Evolutionary conservation across 2,329 filamentous ascomycete genomes (phyloP).

Genomic region (Aureobasidium namibiae): DNA sequence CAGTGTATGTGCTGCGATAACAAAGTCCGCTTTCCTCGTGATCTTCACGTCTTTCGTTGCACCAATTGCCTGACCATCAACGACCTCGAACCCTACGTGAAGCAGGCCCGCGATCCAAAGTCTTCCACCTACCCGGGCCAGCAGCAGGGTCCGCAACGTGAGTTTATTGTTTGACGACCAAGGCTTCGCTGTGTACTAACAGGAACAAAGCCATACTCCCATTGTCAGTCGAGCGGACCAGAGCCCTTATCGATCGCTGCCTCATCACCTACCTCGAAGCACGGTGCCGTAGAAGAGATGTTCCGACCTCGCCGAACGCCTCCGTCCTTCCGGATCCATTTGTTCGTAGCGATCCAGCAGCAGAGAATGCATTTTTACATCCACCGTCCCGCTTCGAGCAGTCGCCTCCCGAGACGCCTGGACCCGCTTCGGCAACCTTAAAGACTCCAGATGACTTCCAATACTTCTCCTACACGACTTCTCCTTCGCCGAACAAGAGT

Average conservation of each 20-base stretch:
- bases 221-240: conserved; percentile 55
- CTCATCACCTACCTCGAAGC: conserved; percentile 41
- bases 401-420: conserved; percentile 2
- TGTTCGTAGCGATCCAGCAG: not conserved
- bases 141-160: not conserved
- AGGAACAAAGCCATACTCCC: conserved; percentile 21
- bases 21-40: conserved; percentile 68
- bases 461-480: conserved; percentile 2
- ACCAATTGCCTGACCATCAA: conserved; percentile 80
- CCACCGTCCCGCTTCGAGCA: not conserved
- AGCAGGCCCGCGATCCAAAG: not conserved
- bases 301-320: not conserved
- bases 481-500: conserved; percentile 5
- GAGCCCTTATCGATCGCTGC: conserved; percentile 48
- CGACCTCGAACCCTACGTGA: conserved; percentile 45
- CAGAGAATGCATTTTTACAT: not conserved
- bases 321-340: conserved; percentile 4
- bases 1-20: conserved; percentile 82
- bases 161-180: not conserved
- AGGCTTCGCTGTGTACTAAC: not conserved
- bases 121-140: not conserved
- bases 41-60: conserved; percentile 68
- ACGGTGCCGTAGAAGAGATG: conserved; percentile 13
- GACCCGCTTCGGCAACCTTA: conserved; percentile 11
- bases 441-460: conserved; percentile 14